Evolutionary conservation across 2,329 filamentous ascomycete species (phyloP).

Genomic region (Pseudogymnoascus sp.): DNA sequence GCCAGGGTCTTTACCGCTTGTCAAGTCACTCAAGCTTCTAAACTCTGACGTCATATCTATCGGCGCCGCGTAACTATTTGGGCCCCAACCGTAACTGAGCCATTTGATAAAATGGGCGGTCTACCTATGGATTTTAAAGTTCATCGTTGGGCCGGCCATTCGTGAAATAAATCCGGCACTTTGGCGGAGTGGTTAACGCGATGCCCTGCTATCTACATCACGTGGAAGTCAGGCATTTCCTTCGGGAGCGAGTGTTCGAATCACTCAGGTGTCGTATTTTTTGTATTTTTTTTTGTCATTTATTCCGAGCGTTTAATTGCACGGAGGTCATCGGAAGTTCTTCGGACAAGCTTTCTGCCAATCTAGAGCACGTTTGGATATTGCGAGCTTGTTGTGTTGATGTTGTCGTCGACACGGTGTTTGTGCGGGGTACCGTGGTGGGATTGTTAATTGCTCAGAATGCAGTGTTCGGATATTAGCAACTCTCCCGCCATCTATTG

Average conservation of each 20-base stretch:
- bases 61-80: no score
- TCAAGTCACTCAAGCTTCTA: neutral
- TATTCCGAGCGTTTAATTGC: neutral
- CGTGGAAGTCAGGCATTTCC: constrained; percentile 10
- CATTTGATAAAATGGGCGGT: no score
- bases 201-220: constrained; percentile 4
- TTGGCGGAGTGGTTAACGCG: constrained; percentile 12
- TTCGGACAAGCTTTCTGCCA: neutral
- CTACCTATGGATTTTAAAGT: no score
- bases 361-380: neutral
- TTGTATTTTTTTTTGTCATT: neutral
- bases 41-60: neutral
- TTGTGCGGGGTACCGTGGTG: neutral
- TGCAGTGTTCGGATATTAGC: neutral
- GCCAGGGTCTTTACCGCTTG: neutral
- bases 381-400: neutral
- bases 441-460: neutral
- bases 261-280: constrained; percentile 10
- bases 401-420: neutral
- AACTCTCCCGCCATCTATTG: neutral
- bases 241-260: constrained; percentile 11
- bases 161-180: neutral
- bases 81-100: no score
- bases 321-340: neutral
- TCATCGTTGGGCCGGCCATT: no score